Base-by-base conservation (phyloP, 1,284 basidiomycete species). In the Polyporus tsugae region DNA sequence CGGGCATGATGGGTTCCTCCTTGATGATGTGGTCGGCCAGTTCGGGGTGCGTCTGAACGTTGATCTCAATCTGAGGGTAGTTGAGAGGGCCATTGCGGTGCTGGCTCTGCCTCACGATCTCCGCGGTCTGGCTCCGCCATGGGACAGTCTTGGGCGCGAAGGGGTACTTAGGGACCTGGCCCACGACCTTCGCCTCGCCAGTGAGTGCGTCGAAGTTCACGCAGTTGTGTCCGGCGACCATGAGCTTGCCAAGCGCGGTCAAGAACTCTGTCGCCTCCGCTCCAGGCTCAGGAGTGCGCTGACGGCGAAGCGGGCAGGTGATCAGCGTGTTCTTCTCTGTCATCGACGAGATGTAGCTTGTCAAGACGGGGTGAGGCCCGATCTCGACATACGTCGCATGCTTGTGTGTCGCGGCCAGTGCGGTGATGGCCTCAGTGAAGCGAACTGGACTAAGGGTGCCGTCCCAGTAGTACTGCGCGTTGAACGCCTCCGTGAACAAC, bases 1-100 rank as follows among this genome's bases (percentile, higher is more conserved):
- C 82, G 1, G 84, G 82, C 77, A 85, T 79, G 64, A 84, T 83
- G 0, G 83, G 78, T 57, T 83, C 77, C 19, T 71, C 74, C 19
- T 77, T 76, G 60, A 84, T 80, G 57, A 83, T 74, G 69, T 85
- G 83, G 22, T 82, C 75, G 0, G 79, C 79, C 0, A 84, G 72
- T 2, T 66, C 72, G 0, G 81, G 81, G 66, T 82, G 82, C 1
- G 79, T 82, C 13, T 74, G 61, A 17, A 72, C 58, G 68, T 79
- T 80, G 52, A 81, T 76, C 61, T 75, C 73, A 3, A 83, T 72
- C 36, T 78, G 72, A 1, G 70, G 67, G 52, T 75, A 73, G 49
- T 80, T 80, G 9, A 81, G 70, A 6, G 80, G 80, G 0, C 81
- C 81, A 22, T 76, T 75, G 9, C 75, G 75, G 33, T 46, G 67